Conservation (phyloP, 139 green algal genomes). For the Tetradesmus lagerheimii region DNA sequence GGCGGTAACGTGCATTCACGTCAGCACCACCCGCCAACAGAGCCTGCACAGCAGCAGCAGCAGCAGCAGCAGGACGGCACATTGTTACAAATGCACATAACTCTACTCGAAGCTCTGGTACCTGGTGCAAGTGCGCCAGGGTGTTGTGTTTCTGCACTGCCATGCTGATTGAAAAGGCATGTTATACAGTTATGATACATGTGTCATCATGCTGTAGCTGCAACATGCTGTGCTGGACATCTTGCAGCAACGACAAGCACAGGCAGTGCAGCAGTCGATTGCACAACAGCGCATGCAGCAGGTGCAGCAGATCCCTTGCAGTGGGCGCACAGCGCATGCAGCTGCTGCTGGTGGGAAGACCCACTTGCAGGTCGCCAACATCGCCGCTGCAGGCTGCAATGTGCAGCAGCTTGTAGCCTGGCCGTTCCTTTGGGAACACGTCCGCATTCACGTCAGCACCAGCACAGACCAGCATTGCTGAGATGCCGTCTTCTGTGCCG, state of each 20-base stretch:
- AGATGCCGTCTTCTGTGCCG: background rate
- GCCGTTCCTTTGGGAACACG: background rate
- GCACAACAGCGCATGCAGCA: background rate
- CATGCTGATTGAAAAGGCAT: too few relatives aligned
- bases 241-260: background rate
- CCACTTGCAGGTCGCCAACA: background rate
- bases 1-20: background rate
- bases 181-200: too few relatives aligned
- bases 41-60: background rate
- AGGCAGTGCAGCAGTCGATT: background rate
- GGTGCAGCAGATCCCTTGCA: background rate
- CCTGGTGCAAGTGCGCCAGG: too few relatives aligned
- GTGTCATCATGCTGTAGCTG: too few relatives aligned
- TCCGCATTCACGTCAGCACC: conserved; percentile 6
- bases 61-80: background rate
- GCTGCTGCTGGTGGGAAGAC: background rate
- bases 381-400: background rate
- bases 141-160: too few relatives aligned
- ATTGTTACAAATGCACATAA: background rate
- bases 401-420: conserved; percentile 11
- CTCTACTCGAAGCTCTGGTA: background rate
- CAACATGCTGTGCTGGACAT: background rate
- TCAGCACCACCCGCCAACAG: background rate
- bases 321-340: background rate
- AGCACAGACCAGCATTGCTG: background rate